These are phyloP conservation scores for Magnolia officinalis DNA, from an alignment of 164 flowering plant genomes.

Conservation along the genomic window DNA sequence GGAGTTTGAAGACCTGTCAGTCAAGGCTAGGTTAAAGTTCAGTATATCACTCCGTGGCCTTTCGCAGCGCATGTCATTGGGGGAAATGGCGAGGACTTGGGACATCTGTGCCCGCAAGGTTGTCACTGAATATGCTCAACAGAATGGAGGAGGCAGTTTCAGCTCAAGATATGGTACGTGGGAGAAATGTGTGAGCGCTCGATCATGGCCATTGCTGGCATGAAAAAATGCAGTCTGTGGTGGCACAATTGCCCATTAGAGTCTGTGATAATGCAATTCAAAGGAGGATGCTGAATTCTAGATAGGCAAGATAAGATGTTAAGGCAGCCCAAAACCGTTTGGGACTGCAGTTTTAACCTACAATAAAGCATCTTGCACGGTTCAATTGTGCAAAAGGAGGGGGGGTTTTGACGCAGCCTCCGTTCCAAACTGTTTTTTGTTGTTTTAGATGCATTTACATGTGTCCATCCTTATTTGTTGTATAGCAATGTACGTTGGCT, in stretches of 20 bases:
- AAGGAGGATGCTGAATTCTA: no score
- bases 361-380: no score
- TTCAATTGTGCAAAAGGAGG: no score
- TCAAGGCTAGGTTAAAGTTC: conserved; percentile 62
- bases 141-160: conserved; percentile 81
- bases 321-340: no score
- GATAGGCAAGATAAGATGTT: no score
- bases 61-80: conserved; percentile 73
- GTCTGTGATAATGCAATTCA: no score
- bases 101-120: conserved; percentile 75
- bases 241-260: background rate
- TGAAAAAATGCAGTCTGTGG: background rate
- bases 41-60: conserved; percentile 62
- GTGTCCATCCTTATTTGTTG: no score
- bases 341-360: no score
- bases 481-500: no score
- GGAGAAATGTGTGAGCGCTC: conserved; percentile 61
- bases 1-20: conserved; percentile 70
- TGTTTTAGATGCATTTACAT: no score
- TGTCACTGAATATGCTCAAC: conserved; percentile 61
- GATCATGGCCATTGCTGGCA: background rate
- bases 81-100: conserved; percentile 81
- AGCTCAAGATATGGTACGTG: conserved; percentile 79
- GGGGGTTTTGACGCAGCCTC: no score
- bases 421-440: no score